Evolutionary conservation across 306 rosid species (phyloP), one percentile per base, ranked within the genome.

Genomic region (Heteromeles arbutifolia): DNA sequence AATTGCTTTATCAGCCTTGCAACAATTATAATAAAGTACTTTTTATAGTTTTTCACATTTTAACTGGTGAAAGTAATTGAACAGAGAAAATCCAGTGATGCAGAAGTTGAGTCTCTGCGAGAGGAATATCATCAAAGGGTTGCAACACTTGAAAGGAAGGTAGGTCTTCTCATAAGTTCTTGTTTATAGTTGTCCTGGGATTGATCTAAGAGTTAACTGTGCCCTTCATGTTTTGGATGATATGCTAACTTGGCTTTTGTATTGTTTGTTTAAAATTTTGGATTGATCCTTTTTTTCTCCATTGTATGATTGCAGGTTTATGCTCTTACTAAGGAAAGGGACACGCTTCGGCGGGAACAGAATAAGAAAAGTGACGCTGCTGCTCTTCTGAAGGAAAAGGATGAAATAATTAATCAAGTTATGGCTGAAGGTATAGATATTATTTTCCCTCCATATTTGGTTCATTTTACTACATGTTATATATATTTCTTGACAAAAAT

Each of bases 41-140:
- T 24, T 26, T 69, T 54, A 50, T 57, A 26, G 34, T 29, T 65
- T 25, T 62, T 63, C 39, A 43, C 6, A 24, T 63, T 73, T 81
- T 86, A 34, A 74, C 75, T 83, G 69, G 76, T 79, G 73, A 78
- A 77, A 73, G 78, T 80, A 80, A 71, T 90, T 83, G 82, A 72
- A 81, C 90, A 96, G 99, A 89, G 93, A 84, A 96, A 96, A 85
- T 89, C 98, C 76, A 92, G 81, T 85, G 98, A 96, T 70, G 97
- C 92, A 34, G 99, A 96, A 89, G 78, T 96, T 32, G 98, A 96
- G 80, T 85, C 96, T 79, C 85, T 92, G 87, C 91, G 99, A 59
- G 99, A 96, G 93, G 99, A 92, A 81, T 92, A 92, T 86, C 99
- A 96, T 81, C 97, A 96, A 69, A 92, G 96, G 85, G 96, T 91